Evolutionary conservation across 208 protist species (phyloP).

Genomic region (Naegleria fowleri): DNA sequence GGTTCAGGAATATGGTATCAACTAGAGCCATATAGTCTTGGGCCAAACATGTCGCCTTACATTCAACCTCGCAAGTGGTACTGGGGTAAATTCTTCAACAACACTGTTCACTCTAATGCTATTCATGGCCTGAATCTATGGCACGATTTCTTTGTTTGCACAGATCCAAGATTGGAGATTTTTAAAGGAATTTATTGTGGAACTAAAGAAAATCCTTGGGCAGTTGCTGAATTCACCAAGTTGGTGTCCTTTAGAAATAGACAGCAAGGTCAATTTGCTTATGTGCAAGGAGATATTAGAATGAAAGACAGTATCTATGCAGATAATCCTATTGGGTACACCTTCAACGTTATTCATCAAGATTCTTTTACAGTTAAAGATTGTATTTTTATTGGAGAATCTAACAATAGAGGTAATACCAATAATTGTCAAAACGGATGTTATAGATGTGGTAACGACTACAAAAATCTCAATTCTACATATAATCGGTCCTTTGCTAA

Average conservation of each 20-base stretch:
- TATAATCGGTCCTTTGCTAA: neutral
- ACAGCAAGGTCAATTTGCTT: neutral
- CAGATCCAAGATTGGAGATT: neutral
- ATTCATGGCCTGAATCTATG: constrained; percentile 38
- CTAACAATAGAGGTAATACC: neutral
- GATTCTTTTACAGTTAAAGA: neutral
- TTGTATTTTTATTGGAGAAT: neutral
- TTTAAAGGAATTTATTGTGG: neutral
- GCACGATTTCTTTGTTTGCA: neutral
- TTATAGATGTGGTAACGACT: neutral
- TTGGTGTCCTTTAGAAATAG: neutral
- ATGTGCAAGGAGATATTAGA: neutral
- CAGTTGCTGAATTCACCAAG: neutral
- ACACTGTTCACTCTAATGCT: constrained; percentile 42
- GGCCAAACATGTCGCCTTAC: constrained; percentile 5
- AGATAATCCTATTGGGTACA: neutral
- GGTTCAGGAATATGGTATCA: constrained; percentile 46
- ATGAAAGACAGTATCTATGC: neutral
- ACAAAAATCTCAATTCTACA: neutral
- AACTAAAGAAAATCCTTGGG: neutral
- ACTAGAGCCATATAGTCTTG: neutral
- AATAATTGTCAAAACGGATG: neutral
- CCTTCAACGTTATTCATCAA: neutral
- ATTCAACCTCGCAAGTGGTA: neutral
- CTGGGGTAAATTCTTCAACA: constrained; percentile 28